Conservation (phyloP, 106 monocot genomes). For the Platanthera guangdongensis region DNA sequence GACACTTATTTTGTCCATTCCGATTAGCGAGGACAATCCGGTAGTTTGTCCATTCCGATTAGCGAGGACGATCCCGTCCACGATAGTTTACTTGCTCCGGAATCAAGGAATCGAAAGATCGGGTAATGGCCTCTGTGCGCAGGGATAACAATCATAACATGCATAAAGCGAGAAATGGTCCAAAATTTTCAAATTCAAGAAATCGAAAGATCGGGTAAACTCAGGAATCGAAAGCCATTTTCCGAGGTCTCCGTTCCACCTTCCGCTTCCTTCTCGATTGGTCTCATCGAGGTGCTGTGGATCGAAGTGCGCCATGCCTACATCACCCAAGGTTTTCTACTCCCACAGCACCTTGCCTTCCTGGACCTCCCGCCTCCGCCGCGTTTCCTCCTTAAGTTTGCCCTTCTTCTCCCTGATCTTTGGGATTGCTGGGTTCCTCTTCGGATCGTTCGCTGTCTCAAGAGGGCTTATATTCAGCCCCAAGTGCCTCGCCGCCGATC, state of each 20-base stretch:
- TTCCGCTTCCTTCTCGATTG: not conserved
- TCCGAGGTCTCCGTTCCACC: not conserved
- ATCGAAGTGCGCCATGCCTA: conserved; percentile 36
- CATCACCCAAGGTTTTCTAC: conserved; percentile 58
- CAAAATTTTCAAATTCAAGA: too few species aligned
- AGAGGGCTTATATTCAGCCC: not conserved
- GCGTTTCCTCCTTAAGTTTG: conserved; percentile 37
- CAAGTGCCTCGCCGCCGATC: conserved; percentile 28
- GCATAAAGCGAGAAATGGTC: too few species aligned
- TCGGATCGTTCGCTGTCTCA: conserved; percentile 28
- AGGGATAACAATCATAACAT: too few species aligned
- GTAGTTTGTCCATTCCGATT: too few species aligned
- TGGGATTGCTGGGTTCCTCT: conserved; percentile 48
- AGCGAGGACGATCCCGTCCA: too few species aligned
- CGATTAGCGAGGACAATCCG: too few species aligned
- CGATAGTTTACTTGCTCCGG: too few species aligned
- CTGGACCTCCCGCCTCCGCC: conserved; percentile 34
- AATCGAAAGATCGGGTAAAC: too few species aligned
- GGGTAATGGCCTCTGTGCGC: too few species aligned
- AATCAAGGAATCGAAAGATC: too few species aligned
- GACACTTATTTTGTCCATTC: too few species aligned
- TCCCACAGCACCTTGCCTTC: conserved; percentile 15
- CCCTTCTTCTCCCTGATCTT: conserved; percentile 38
- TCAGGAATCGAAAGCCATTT: not conserved
- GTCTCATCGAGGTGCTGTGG: conserved; percentile 2